A percentile compares a stretch with the other conserved stretches of the same genome.
These are phyloP conservation scores for Kalmanozyma brasiliensis DNA, from an alignment of 1,284 basidiomycete species.

Conservation along the genomic window DNA sequence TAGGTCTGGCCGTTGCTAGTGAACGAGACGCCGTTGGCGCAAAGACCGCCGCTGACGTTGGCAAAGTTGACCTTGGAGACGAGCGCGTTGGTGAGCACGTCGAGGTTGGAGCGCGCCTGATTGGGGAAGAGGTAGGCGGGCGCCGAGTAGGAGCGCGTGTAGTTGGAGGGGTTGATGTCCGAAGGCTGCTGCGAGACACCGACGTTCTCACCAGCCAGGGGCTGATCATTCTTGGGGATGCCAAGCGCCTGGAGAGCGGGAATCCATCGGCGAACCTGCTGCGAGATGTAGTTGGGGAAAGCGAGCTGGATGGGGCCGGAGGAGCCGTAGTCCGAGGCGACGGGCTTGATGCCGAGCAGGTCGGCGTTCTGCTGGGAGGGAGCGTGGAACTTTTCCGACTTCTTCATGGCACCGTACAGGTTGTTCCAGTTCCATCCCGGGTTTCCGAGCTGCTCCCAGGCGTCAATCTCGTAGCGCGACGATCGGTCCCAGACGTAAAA, in stretches of 20 bases:
- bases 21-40: slow-evolving; percentile 52
- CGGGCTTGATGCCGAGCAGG: slow-evolving; percentile 49
- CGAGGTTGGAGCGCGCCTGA: slow-evolving; percentile 51
- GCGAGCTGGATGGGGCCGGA: slow-evolving; percentile 60
- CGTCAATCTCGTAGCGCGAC: slow-evolving; percentile 63
- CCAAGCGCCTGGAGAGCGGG: slow-evolving; percentile 44
- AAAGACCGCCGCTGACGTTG: slow-evolving; percentile 17
- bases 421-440: slow-evolving; percentile 67
- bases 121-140: slow-evolving; percentile 61
- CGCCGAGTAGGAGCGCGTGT: slow-evolving; percentile 62
- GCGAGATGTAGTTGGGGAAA: slow-evolving; percentile 59
- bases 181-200: slow-evolving; percentile 60
- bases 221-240: slow-evolving; percentile 51
- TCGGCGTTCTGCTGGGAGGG: slow-evolving; percentile 54
- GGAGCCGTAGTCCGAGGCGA: slow-evolving; percentile 59
- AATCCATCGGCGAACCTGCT: slow-evolving; percentile 55
- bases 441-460: slow-evolving; percentile 59
- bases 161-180: slow-evolving; percentile 59
- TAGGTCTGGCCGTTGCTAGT: slow-evolving; percentile 42
- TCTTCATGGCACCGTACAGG: slow-evolving; percentile 69
- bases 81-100: slow-evolving; percentile 53
- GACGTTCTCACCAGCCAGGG: slow-evolving; percentile 58
- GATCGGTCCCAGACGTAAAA: slow-evolving; percentile 68
- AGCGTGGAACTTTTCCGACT: slow-evolving; percentile 64
- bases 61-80: slow-evolving; percentile 57